phyloP scores from a whole-genome alignment of 768 basidiomycete species.

The Tricholoma sp. region DNA sequence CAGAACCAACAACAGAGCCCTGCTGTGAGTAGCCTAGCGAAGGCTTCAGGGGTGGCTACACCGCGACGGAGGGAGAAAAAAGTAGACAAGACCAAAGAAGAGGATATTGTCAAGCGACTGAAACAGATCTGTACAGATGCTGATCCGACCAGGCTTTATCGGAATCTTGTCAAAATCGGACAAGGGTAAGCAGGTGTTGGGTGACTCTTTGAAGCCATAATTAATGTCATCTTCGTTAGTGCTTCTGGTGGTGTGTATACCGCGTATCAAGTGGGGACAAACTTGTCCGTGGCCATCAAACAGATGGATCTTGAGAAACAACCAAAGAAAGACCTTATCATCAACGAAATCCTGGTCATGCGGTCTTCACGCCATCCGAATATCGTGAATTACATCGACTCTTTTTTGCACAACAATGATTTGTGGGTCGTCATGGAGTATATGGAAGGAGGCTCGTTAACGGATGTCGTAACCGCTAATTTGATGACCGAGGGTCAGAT shows the following conservation, averaged over 20 bases:
- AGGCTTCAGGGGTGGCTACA: constrained; percentile 70
- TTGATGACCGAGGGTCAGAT: constrained; percentile 99
- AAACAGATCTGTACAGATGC: constrained; percentile 96
- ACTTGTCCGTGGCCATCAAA: constrained; percentile 95
- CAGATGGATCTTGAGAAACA: constrained; percentile 99
- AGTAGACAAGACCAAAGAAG: constrained; percentile 73
- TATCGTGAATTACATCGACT: constrained; percentile 99
- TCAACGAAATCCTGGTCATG: constrained; percentile 99
- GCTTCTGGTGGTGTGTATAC: constrained; percentile 98
- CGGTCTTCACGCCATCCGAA: constrained; percentile 95
- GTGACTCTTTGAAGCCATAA: constrained; percentile 4
- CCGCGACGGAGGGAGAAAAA: constrained; percentile 86
- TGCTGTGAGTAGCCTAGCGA: constrained; percentile 61
- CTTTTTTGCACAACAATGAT: constrained; percentile 96
- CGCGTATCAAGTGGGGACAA: constrained; percentile 95
- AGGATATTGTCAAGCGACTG: constrained; percentile 87
- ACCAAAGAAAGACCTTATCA: constrained; percentile 98
- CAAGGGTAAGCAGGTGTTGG: constrained; percentile 67
- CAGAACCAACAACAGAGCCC: constrained; percentile 53
- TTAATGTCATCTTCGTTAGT: constrained; percentile 34
- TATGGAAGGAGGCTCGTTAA: constrained; percentile 95
- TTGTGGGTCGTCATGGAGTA: constrained; percentile 99
- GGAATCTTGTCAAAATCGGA: constrained; percentile 93
- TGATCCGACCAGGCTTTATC: constrained; percentile 91
- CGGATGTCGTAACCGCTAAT: constrained; percentile 93